Conservation (phyloP, 768 basidiomycete species). For the Ephemerocybe angulata region DNA sequence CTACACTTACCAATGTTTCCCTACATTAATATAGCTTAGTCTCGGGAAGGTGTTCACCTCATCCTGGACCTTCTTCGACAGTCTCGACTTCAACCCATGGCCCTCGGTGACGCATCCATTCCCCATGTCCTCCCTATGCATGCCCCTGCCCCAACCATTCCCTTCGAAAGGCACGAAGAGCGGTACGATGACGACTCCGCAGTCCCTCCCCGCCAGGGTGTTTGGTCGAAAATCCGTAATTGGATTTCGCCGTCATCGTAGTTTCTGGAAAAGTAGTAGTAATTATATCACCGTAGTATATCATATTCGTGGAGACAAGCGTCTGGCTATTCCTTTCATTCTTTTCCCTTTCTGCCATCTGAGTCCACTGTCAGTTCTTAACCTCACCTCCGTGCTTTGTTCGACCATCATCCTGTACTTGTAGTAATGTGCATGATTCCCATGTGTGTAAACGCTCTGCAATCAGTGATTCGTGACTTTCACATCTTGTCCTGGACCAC, state of each 20-base stretch:
- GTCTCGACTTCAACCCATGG: constrained; percentile 63
- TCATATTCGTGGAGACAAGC: neutral
- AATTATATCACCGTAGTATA: neutral
- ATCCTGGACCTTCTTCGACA: constrained; percentile 77
- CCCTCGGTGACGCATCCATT: constrained; percentile 34
- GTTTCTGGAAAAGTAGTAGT: neutral
- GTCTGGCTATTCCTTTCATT: neutral
- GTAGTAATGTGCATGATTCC: neutral
- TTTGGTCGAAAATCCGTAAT: constrained; percentile 14
- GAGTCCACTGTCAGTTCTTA: neutral
- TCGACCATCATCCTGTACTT: constrained; percentile 1
- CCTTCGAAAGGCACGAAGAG: neutral
- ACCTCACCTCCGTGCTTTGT: neutral
- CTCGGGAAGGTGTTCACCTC: constrained; percentile 82
- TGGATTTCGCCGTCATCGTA: constrained; percentile 11
- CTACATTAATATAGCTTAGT: constrained; percentile 47
- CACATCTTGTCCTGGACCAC: neutral
- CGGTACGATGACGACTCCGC: neutral
- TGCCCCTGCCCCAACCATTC: neutral
- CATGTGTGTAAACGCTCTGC: neutral
- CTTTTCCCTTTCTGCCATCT: neutral
- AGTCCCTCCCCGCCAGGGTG: neutral
- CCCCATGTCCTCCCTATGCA: constrained; percentile 12
- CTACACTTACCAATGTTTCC: constrained; percentile 5
- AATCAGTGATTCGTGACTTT: too few relatives aligned